Evolutionary conservation across 2,329 filamentous ascomycete genomes (phyloP).

Genomic region (Diaporthe velutina): DNA sequence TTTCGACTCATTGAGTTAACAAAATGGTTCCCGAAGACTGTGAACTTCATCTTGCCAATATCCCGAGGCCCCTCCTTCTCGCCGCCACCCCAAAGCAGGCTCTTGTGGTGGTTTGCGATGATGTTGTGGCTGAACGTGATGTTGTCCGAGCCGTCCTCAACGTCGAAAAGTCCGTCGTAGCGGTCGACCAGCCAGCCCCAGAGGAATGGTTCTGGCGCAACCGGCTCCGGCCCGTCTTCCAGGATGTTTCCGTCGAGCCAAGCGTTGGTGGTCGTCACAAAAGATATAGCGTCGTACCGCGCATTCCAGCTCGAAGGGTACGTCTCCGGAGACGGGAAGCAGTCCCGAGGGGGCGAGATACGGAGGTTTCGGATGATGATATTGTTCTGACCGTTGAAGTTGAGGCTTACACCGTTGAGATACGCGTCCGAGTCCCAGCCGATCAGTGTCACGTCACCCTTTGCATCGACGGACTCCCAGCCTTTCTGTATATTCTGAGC

Average conservation of each 20-base stretch:
- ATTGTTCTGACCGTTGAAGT: conserved; percentile 25
- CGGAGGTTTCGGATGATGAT: conserved; percentile 31
- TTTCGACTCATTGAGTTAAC: conserved; percentile 32
- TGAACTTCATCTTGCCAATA: conserved; percentile 29
- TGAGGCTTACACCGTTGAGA: conserved; percentile 23
- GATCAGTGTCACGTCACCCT: conserved; percentile 23
- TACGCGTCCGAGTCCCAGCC: conserved; percentile 26
- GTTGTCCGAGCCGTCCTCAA: conserved; percentile 27
- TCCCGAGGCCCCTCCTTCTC: conserved; percentile 26
- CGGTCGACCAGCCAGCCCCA: conserved; percentile 30
- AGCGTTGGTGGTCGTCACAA: conserved; percentile 18
- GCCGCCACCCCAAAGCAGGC: conserved; percentile 18
- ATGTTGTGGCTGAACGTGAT: conserved; percentile 31
- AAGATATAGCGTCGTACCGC: conserved; percentile 21
- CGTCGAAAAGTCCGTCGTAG: conserved; percentile 22
- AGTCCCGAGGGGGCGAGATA: conserved; percentile 21
- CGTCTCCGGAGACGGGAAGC: conserved; percentile 23
- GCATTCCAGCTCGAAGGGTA: conserved; percentile 30
- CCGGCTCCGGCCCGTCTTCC: conserved; percentile 13
- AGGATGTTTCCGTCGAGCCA: conserved; percentile 31
- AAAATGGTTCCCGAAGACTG: conserved; percentile 28
- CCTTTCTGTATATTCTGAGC: conserved; percentile 28
- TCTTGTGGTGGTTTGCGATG: conserved; percentile 33
- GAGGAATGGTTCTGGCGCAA: conserved; percentile 13
- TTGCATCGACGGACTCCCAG: conserved; percentile 23